Base-by-base conservation (phyloP, 306 rosid species). In the Nissolia schottii region DNA sequence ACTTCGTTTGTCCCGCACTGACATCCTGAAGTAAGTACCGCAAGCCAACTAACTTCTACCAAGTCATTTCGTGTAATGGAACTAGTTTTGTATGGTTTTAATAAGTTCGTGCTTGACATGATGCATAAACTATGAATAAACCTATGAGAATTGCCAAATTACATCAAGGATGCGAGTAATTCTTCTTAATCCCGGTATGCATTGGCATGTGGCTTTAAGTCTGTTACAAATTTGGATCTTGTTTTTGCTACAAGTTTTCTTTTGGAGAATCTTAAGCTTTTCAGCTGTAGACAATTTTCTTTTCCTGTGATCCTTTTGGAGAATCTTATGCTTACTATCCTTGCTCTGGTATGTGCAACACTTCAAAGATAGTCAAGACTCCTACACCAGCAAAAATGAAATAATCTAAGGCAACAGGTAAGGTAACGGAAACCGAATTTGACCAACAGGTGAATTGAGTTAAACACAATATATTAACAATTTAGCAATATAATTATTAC, bases 1-100 rank as follows among this genome's bases (percentile, higher is more conserved):
- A 75, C 97, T 94, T 80, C 88, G 82, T 23, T 63, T 94, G 77
- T 86, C 97, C 71, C 97, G 99, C 75, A 67, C 79, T 12, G 86
- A 91, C 70, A 80, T 94, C 54, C 75, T 89, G 57, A 89, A 83
- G 99, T 94, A 84, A 86, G 99, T 83, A 60, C 72, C 55, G 51
- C 74, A 38, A 28, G 60, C 71, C 53, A 25, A 28, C 55, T 64
- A 29, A 32, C 31, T 69, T 61, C 15, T 54, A 27, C 29, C 6
- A 50, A 74, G 43, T 56, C 60, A 35, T 58, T 74, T 70, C 5
- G 12, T 58, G 74, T 35, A 31, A 10, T 66, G 37, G 35, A 63
- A 3, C 53, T 58, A 53, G 69, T 43, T 29, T 55, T 25, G 49
- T 71, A 59, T 65, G 8, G 15, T 25, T 56, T 41, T 23, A 75